Percentiles rank a stretch among this genome's conserved stretches.
These are phyloP conservation scores for Rhizophagus sp. DNA, from an alignment of 192 early-diverging fungal species.

Conservation along the genomic window DNA sequence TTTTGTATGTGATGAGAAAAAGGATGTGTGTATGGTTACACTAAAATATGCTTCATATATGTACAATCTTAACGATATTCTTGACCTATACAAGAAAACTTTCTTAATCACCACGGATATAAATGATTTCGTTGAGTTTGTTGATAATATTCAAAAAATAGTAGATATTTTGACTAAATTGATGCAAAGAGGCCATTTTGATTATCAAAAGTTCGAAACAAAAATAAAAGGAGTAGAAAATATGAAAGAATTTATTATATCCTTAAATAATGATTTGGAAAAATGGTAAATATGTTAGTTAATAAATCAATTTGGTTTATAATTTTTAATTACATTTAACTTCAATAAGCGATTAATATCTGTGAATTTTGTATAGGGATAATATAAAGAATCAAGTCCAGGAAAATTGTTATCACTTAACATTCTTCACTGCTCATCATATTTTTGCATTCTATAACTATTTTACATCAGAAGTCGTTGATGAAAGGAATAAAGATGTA, in stretches of 20 bases:
- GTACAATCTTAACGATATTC: background rate
- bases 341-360: background rate
- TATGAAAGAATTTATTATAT: slow-evolving; percentile 12
- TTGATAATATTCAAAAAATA: slow-evolving; percentile 20
- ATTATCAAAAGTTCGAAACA: slow-evolving; percentile 15
- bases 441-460: slow-evolving; percentile 27
- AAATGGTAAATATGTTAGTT: slow-evolving; percentile 14
- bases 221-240: background rate
- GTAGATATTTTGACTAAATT: slow-evolving; percentile 19
- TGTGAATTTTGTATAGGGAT: background rate
- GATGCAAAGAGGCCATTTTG: slow-evolving; percentile 31
- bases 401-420: slow-evolving; percentile 27
- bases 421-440: slow-evolving; percentile 26
- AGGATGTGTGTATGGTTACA: slow-evolving; percentile 9
- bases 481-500: background rate
- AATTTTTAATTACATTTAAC: background rate
- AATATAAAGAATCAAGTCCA: background rate
- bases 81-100: background rate
- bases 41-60: background rate
- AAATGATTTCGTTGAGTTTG: slow-evolving; percentile 17
- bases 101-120: background rate
- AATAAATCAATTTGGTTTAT: background rate
- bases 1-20: slow-evolving; percentile 13
- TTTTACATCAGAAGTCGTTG: background rate
- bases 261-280: slow-evolving; percentile 13